Evolutionary conservation across 2,329 filamentous ascomycete species (phyloP), one percentile per base, ranked within the genome.

Genomic region (Diaporthe aspalathi): DNA sequence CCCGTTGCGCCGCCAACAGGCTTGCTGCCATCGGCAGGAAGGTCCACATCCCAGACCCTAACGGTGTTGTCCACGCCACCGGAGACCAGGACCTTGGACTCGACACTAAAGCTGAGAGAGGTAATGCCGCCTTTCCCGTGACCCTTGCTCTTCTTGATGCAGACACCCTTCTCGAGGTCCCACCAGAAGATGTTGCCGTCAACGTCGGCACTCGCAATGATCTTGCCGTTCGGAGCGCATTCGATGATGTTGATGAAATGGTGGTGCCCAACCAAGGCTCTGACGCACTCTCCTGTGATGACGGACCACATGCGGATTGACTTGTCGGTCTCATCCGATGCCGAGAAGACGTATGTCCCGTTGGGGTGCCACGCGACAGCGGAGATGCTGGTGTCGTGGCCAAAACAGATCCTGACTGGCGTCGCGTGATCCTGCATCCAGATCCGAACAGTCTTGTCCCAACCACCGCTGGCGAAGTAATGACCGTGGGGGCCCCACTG

Each of bases 231-330:
- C 1, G 94, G 94, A 27, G 94, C 92, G 77, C 94, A 97, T 74
- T 95, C 90, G 32, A 98, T 84, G 0, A 94, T 89, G 17, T 92
- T 97, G 78, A 98, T 91, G 77, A 94, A 94, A 63, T 96, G 94
- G 0, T 90, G 92, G 79, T 99, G 96, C 1, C 96, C 96, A 0
- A 93, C 94, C 79, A 98, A 97, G 77, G 98, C 90, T 32, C 96
- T 92, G 6, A 98, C 93, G 45, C 94, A 94, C 73, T 92, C 91
- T 35, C 96, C 96, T 11, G 92, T 95, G 14, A 90, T 88, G n/a
- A 98, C 89, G 12, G 94, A 92, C 96, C 96, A 99, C 95, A 99
- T 98, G 38, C 96, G 92, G 43, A 98, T 93, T 0, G 94, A 96
- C 81, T 95, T 95, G 81, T 99, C 90, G 8, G 86, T 89, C 78